These are phyloP conservation scores for Schizochytrium sp. DNA, from an alignment of 108 stramenopile species.

Conservation along the genomic window DNA sequence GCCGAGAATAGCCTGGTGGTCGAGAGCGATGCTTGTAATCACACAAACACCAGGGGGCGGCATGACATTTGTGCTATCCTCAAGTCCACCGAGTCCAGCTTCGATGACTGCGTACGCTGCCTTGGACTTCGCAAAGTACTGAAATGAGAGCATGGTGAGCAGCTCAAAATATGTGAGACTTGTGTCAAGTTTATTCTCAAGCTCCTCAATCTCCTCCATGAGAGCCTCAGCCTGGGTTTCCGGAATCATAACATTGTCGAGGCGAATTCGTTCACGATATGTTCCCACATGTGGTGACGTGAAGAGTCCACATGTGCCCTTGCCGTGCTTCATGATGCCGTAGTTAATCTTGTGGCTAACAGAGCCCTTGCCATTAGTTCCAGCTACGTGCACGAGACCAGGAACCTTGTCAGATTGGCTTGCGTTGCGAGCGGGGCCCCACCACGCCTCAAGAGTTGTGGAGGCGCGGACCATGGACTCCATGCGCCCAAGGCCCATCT, in stretches of 20 bases:
- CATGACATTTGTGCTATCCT: slow-evolving; percentile 95
- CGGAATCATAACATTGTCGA: slow-evolving; percentile 84
- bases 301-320: slow-evolving; percentile 87
- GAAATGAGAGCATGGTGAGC: slow-evolving; percentile 91
- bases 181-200: slow-evolving; percentile 83
- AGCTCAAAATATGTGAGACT: slow-evolving; percentile 98
- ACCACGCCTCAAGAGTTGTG: not conserved
- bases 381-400: slow-evolving; percentile 86
- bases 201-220: slow-evolving; percentile 82
- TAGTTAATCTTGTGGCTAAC: slow-evolving; percentile 83
- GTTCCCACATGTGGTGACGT: slow-evolving; percentile 93
- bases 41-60: slow-evolving; percentile 76
- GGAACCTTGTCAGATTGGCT: not conserved
- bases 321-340: slow-evolving; percentile 72
- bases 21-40: slow-evolving; percentile 94
- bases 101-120: slow-evolving; percentile 89
- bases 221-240: slow-evolving; percentile 85
- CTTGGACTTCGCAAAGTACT: slow-evolving; percentile 74
- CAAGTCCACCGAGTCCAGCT: slow-evolving; percentile 92
- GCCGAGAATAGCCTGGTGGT: slow-evolving; percentile 93
- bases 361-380: slow-evolving; percentile 94
- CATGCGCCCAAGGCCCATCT: slow-evolving; percentile 57
- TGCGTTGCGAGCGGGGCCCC: not conserved
- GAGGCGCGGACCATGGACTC: not conserved
- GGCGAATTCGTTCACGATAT: slow-evolving; percentile 95